A percentile compares a stretch with the other conserved stretches of the same genome.
Conservation (phyloP, 2,329 filamentous ascomycete species). For the Hypoxylon sp. region DNA sequence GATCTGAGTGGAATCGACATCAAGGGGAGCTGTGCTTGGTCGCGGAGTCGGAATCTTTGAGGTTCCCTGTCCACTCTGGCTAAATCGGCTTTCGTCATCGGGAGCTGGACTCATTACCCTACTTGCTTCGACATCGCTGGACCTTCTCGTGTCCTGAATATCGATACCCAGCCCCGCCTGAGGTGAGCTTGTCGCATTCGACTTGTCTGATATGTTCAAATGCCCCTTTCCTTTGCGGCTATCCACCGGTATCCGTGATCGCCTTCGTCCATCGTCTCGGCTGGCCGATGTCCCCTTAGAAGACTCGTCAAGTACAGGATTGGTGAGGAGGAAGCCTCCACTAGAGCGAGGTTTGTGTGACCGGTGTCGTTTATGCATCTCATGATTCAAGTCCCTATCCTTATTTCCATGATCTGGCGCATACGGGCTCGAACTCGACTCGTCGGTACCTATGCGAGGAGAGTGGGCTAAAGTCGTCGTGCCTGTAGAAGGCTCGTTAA, state of each 20-base stretch:
- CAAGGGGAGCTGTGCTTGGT: conserved; percentile 59
- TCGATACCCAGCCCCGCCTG: conserved; percentile 40
- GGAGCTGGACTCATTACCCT: conserved; percentile 33
- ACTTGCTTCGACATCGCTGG: conserved; percentile 32
- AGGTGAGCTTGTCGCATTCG: conserved; percentile 14
- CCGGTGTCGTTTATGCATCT: conserved; percentile 49
- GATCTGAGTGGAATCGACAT: conserved; percentile 88
- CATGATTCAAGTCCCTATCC: conserved; percentile 41
- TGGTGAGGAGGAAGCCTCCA: conserved; percentile 67
- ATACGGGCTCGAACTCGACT: conserved; percentile 36
- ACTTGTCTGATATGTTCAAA: conserved; percentile 39
- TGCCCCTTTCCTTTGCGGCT: conserved; percentile 51
- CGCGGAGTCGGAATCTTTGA: conserved; percentile 50
- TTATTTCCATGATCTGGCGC: conserved; percentile 39
- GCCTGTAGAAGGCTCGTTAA: conserved; percentile 44
- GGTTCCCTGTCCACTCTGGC: conserved; percentile 48
- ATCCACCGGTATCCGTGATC: conserved; percentile 53
- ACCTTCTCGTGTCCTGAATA: conserved; percentile 33
- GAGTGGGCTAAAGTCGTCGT: conserved; percentile 42
- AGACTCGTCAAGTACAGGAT: conserved; percentile 56
- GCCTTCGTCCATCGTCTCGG: conserved; percentile 54
- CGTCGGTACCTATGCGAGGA: conserved; percentile 35
- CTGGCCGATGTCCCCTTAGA: conserved; percentile 33
- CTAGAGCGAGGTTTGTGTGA: conserved; percentile 62
- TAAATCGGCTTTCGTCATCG: conserved; percentile 48